phyloP scores from a whole-genome alignment of 108 stramenopile species.

The Craspedostauros australis region DNA sequence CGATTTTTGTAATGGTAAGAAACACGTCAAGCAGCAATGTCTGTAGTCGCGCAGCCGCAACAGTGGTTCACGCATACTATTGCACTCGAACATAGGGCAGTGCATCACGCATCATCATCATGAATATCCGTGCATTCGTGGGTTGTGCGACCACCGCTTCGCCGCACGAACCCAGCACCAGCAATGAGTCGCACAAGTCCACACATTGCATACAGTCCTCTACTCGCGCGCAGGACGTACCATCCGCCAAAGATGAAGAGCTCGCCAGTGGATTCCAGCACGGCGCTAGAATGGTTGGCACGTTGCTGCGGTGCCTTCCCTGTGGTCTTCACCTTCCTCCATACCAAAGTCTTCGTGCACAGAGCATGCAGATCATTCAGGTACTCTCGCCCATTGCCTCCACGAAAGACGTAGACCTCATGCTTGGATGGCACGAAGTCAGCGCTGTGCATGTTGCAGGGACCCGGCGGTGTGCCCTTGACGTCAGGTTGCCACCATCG shows the following conservation, averaged over 20 bases:
- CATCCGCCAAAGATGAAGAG: constrained; percentile 95
- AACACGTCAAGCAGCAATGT: neutral
- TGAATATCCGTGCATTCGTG: too few species aligned
- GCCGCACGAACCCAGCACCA: too few species aligned
- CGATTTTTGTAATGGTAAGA: neutral
- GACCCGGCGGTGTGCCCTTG: constrained; percentile 73
- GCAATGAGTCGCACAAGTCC: too few species aligned
- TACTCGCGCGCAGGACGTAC: too few species aligned
- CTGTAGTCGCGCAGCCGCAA: neutral
- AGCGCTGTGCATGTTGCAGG: constrained; percentile 95
- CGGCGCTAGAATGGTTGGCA: constrained; percentile 87
- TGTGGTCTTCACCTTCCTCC: constrained; percentile 68
- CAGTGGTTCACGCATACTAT: neutral
- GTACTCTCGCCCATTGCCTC: constrained; percentile 88
- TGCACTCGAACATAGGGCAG: neutral
- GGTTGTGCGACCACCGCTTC: too few species aligned
- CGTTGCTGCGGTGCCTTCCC: constrained; percentile 75
- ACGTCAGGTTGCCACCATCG: constrained; percentile 66
- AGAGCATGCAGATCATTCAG: constrained; percentile 87
- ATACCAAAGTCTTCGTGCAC: constrained; percentile 61
- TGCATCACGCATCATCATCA: neutral
- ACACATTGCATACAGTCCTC: too few species aligned
- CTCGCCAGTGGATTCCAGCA: constrained; percentile 71
- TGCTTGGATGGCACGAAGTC: constrained; percentile 62
- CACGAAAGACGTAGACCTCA: constrained; percentile 88